phyloP scores from a whole-genome alignment of 2,329 filamentous ascomycete genomes.

The Trichoderma sp. region DNA sequence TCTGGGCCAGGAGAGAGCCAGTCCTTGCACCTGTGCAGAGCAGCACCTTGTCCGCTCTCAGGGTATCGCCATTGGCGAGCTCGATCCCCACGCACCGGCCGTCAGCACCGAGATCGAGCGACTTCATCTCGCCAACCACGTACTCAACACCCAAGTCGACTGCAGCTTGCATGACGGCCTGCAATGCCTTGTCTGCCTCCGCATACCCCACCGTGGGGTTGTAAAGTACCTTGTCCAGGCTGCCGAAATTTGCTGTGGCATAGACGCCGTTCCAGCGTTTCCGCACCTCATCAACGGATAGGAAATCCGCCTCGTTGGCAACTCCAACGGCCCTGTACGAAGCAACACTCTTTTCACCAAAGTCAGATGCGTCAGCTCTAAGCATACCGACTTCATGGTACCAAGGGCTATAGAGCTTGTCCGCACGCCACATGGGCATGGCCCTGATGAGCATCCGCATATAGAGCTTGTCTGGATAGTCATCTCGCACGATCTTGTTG shows the following conservation, averaged over 20 bases:
- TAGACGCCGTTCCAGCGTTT: constrained; percentile 58
- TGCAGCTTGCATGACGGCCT: constrained; percentile 54
- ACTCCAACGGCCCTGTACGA: constrained; percentile 41
- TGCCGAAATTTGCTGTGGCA: constrained; percentile 57
- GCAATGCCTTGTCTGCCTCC: constrained; percentile 57
- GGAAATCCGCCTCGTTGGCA: constrained; percentile 41
- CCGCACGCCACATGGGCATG: constrained; percentile 43
- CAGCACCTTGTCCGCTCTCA: constrained; percentile 55
- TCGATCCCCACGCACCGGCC: constrained; percentile 52
- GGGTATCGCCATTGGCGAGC: constrained; percentile 46
- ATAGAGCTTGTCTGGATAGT: constrained; percentile 44
- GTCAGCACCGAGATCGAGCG: constrained; percentile 47
- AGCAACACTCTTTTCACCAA: constrained; percentile 47
- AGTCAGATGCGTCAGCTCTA: constrained; percentile 42
- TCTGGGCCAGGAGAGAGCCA: constrained; percentile 53
- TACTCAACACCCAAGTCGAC: constrained; percentile 58
- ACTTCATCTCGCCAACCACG: constrained; percentile 50
- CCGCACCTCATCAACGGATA: constrained; percentile 54
- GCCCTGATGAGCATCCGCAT: constrained; percentile 44
- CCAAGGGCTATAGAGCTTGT: constrained; percentile 52
- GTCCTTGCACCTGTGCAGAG: constrained; percentile 60
- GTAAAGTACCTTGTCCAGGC: constrained; percentile 55
- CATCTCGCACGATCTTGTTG: constrained; percentile 48
- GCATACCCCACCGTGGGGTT: constrained; percentile 63
- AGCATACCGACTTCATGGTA: constrained; percentile 62